Evolutionary conservation across 2,329 filamentous ascomycete species (phyloP).

Genomic region (Ascocoryne sarcoides): DNA sequence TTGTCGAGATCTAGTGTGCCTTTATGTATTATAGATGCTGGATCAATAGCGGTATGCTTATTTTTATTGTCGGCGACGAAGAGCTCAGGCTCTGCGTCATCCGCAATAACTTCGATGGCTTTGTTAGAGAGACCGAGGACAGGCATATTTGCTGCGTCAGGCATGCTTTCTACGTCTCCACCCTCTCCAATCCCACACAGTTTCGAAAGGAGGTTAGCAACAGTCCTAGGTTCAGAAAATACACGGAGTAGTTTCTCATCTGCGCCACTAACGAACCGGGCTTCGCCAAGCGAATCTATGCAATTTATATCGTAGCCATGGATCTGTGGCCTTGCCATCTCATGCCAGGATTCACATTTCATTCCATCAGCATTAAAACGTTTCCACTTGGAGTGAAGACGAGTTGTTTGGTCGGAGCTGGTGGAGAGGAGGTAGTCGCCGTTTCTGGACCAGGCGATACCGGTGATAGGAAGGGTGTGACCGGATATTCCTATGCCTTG

Average conservation of each 20-base stretch:
- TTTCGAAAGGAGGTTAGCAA: conserved; percentile 62
- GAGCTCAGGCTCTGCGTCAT: too few relatives aligned
- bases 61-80: conserved; percentile 36
- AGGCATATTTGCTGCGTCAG: conserved; percentile 88
- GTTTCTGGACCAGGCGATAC: conserved; percentile 72
- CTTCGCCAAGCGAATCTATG: conserved; percentile 63
- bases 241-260: conserved; percentile 98
- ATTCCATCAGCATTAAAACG: conserved; percentile 27
- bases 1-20: conserved; percentile 57
- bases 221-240: conserved; percentile 79
- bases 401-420: conserved; percentile 84
- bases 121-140: conserved; percentile 95
- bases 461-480: conserved; percentile 73
- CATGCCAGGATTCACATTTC: conserved; percentile 72
- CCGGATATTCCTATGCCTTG: conserved; percentile 73
- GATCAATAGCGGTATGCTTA: conserved; percentile 46
- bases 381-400: conserved; percentile 76
- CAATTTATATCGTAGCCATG: conserved; percentile 98
- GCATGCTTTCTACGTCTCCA: conserved; percentile 42
- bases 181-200: conserved; percentile 51
- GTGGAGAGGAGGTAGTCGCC: conserved; percentile 85
- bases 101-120: too few relatives aligned
- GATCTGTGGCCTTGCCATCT: conserved; percentile 91
- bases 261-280: conserved; percentile 84
- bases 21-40: conserved; percentile 46